Percentiles rank a stretch among this genome's conserved stretches.
Evolutionary conservation across 768 basidiomycete species (phyloP).

Genomic region (Ephemerocybe angulata): DNA sequence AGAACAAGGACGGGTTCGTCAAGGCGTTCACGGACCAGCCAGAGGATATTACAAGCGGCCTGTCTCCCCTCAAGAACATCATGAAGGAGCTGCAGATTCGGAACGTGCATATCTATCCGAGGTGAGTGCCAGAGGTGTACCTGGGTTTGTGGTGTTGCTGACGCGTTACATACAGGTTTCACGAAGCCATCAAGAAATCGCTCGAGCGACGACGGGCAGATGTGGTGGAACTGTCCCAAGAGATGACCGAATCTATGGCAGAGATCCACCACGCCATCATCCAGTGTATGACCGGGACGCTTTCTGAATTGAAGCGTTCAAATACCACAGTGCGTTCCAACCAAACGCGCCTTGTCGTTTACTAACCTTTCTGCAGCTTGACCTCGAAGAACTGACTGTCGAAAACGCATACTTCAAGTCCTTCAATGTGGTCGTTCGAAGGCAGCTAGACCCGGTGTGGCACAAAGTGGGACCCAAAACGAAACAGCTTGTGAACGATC

Average conservation of each 20-base stretch:
- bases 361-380: constrained; percentile 54
- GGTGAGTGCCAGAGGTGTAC: constrained; percentile 42
- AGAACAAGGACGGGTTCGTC: constrained; percentile 86
- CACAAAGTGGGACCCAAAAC: constrained; percentile 93
- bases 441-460: constrained; percentile 92
- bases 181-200: constrained; percentile 79
- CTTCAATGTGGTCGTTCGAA: constrained; percentile 85
- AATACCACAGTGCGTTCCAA: constrained; percentile 54
- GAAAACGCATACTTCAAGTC: constrained; percentile 93
- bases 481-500: constrained; percentile 85
- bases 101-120: constrained; percentile 87
- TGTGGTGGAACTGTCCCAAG: constrained; percentile 87
- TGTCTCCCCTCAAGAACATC: constrained; percentile 88
- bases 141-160: neutral
- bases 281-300: constrained; percentile 89
- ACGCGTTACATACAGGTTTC: constrained; percentile 60
- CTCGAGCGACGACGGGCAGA: constrained; percentile 84
- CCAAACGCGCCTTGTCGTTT: neutral
- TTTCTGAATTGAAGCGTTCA: constrained; percentile 86
- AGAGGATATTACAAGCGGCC: constrained; percentile 87
- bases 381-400: constrained; percentile 88
- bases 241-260: constrained; percentile 81
- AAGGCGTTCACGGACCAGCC: constrained; percentile 98
- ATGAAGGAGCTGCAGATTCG: constrained; percentile 91
- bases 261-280: constrained; percentile 90